Evolutionary conservation across 306 rosid species (phyloP), one percentile per base, ranked within the genome.

Genomic region (Begonia fuchsioides): DNA sequence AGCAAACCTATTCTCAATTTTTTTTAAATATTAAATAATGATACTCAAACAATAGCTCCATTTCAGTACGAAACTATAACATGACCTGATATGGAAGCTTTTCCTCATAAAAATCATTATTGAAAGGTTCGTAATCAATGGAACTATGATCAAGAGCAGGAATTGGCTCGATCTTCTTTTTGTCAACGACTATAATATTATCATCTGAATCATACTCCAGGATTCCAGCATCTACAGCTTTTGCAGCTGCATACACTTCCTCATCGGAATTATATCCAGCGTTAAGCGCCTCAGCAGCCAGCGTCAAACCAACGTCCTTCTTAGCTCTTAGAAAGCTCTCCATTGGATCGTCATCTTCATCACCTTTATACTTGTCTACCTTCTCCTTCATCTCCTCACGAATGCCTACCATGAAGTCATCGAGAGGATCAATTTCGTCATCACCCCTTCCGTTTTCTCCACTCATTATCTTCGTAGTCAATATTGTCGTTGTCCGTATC

Each of bases 191-290:
- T 19, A 84, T 44, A 20, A 88, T 82, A 64, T 90, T 90, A 64
- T 90, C 98, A 47, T 90, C 98, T 8, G 95, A 81, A 65, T 90
- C 95, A 51, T 90, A 90, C 70, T 90, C 98, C 13, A 90, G 0
- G 84, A 75, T 26, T 44, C 95, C 98, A 9, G 95, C 98, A 47
- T 90, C 98, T 3, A 90, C 82, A 4, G 94, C 95, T 63, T 90
- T 90, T 0, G 98, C 98, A 9, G 98, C 98, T 0, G 98, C 98
- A 60, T 90, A 90, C 49, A 90, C 98, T 84, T 90, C 98, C 61
- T 90, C 95, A 11, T 90, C 98, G 10, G 98, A 85, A 52, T 85
- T 79, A 18, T 90, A 90, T 1, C 98, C 95, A 8, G 98, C 98
- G 20, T 72, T 70, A 19, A 90, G 72, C 5, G 85, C 98, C 1